These are phyloP conservation scores for Combretum micranthum DNA, from an alignment of 345 rosid species.

Conservation along the genomic window DNA sequence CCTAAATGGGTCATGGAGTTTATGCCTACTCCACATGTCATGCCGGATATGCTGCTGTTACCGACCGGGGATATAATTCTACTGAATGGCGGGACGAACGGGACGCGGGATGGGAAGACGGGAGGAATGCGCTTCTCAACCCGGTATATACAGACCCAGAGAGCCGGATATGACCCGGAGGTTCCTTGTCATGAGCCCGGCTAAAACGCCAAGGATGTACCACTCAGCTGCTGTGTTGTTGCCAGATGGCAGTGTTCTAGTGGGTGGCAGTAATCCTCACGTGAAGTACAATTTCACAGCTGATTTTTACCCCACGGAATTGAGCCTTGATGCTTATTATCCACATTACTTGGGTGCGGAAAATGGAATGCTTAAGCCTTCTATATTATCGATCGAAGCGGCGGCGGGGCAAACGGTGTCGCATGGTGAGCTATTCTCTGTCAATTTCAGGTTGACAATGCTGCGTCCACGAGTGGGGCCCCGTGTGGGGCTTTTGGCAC, in stretches of 20 bases:
- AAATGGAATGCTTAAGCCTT: slow-evolving; percentile 36
- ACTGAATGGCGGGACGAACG: slow-evolving; percentile 66
- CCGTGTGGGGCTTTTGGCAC: slow-evolving; percentile 36
- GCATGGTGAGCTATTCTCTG: slow-evolving; percentile 25
- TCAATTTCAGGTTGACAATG: slow-evolving; percentile 31
- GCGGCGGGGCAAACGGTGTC: slow-evolving; percentile 25
- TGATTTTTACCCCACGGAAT: slow-evolving; percentile 56
- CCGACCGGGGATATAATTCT: slow-evolving; percentile 56
- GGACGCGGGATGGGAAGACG: slow-evolving; percentile 84
- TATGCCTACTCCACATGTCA: slow-evolving; percentile 79
- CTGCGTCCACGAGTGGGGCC: slow-evolving; percentile 13
- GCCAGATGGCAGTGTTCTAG: slow-evolving; percentile 70
- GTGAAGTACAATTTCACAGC: slow-evolving; percentile 55
- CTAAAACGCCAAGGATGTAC: slow-evolving; percentile 60
- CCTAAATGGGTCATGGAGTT: slow-evolving; percentile 69
- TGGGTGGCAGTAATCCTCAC: slow-evolving; percentile 92
- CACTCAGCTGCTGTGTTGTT: slow-evolving; percentile 63
- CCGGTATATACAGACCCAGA: slow-evolving; percentile 59
- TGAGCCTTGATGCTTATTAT: slow-evolving; percentile 71
- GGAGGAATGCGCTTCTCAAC: slow-evolving; percentile 48
- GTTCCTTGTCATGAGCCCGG: slow-evolving; percentile 45
- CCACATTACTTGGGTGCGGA: slow-evolving; percentile 54
- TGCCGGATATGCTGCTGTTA: slow-evolving; percentile 60
- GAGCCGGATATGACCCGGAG: slow-evolving; percentile 34
- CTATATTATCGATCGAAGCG: slow-evolving; percentile 46